Evolutionary conservation across 192 early-diverging fungal species (phyloP).

Genomic region (Geranomyces michiganensis): DNA sequence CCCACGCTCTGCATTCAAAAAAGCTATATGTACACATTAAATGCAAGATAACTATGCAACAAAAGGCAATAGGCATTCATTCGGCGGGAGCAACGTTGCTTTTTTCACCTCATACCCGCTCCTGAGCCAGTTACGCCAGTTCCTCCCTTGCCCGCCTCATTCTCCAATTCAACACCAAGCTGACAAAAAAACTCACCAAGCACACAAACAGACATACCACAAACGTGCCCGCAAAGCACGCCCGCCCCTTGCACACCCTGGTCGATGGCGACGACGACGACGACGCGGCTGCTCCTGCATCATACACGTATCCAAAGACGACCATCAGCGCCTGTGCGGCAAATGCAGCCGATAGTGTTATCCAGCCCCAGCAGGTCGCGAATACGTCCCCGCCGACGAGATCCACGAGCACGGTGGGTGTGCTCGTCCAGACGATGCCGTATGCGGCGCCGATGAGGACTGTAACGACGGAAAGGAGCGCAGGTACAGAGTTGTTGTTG

Average conservation of each 20-base stretch:
- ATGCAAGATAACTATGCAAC: too few species aligned
- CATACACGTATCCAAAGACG: background rate
- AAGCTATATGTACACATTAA: too few species aligned
- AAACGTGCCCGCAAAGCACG: constrained; percentile 5
- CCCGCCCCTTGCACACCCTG: background rate
- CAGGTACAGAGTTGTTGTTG: background rate
- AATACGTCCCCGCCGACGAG: background rate
- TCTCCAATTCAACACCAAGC: background rate
- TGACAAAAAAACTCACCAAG: background rate
- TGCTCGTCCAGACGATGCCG: constrained; percentile 1
- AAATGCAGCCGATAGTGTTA: background rate
- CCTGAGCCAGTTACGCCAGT: too few species aligned
- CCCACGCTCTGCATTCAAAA: too few species aligned
- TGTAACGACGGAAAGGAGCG: background rate
- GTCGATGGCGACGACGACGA: too few species aligned
- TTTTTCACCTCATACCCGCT: too few species aligned
- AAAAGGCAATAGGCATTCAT: too few species aligned
- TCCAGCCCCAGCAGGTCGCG: background rate
- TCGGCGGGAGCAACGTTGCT: too few species aligned
- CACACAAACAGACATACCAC: background rate
- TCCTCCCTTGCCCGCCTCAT: background rate
- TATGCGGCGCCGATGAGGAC: background rate
- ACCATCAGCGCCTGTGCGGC: background rate
- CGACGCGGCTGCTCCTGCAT: too few species aligned
- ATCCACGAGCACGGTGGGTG: background rate